Percentiles rank a stretch among this genome's conserved stretches.
Evolutionary conservation across 129 eudicot genomes (phyloP).

Genomic region (Flaveria linearis): DNA sequence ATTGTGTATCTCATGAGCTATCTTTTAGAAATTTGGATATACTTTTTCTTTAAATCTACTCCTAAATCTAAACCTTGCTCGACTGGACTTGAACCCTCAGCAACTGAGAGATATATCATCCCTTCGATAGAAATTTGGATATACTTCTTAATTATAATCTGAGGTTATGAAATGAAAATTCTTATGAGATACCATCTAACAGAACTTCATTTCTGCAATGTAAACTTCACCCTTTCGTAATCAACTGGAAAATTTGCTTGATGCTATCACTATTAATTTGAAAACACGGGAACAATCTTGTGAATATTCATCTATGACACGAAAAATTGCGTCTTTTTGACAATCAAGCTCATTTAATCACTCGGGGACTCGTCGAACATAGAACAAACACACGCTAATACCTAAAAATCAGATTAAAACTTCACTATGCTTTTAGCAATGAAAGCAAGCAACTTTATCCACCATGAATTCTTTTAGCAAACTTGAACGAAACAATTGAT

Average conservation of each 20-base stretch:
- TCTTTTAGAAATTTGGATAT: background rate
- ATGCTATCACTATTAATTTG: no score
- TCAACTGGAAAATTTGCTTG: background rate
- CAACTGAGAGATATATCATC: no score
- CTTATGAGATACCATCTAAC: background rate
- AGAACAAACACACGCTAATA: background rate
- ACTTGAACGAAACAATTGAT: background rate
- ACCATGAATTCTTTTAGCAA: background rate
- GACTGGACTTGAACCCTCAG: no score
- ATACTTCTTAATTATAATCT: background rate
- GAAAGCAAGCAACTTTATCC: conserved; percentile 6
- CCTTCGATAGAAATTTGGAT: no score
- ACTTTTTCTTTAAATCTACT: background rate
- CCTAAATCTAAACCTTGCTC: no score
- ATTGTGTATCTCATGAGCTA: background rate
- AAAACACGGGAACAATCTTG: no score
- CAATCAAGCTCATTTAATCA: no score
- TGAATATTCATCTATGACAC: background rate
- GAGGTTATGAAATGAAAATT: background rate
- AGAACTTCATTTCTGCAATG: background rate
- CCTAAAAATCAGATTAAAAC: background rate
- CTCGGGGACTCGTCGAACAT: no score
- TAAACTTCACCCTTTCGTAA: background rate
- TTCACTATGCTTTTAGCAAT: background rate
- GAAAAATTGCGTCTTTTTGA: background rate